Percentiles rank a stretch among this genome's conserved stretches.
Evolutionary conservation across 2,329 filamentous ascomycete species (phyloP).

Genomic region (Cercospora beticola): DNA sequence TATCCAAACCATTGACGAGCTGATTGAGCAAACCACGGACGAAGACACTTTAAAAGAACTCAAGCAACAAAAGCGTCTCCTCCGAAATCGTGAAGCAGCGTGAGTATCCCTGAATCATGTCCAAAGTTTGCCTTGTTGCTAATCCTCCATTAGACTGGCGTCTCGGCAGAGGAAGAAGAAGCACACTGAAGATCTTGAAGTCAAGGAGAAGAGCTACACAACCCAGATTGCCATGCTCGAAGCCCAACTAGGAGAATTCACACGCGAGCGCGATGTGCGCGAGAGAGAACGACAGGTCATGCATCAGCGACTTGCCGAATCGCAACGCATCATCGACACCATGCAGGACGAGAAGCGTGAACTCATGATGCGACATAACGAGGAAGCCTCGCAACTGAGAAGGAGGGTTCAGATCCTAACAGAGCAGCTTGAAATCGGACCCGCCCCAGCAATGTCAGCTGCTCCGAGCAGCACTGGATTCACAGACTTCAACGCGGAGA

Average conservation of each 20-base stretch:
- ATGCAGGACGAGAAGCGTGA: constrained; percentile 87
- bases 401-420: constrained; percentile 86
- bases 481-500: constrained; percentile 71
- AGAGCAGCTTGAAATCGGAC: constrained; percentile 61
- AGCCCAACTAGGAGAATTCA: constrained; percentile 69
- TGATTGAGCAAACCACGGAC: constrained; percentile 84
- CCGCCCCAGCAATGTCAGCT: constrained; percentile 45
- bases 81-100: constrained; percentile 96
- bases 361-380: constrained; percentile 80
- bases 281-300: constrained; percentile 40
- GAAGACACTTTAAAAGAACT: constrained; percentile 96
- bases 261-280: constrained; percentile 48
- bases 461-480: constrained; percentile 62
- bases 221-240: constrained; percentile 74
- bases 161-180: constrained; percentile 97
- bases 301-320: constrained; percentile 72
- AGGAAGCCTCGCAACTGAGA: constrained; percentile 85
- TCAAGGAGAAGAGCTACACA: constrained; percentile 91
- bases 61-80: constrained; percentile 94
- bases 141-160: constrained; percentile 66
- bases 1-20: constrained; percentile 87
- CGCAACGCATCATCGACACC: constrained; percentile 71
- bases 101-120: constrained; percentile 48
- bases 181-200: constrained; percentile 93
- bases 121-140: constrained; percentile 19